Evolutionary conservation across 257 asterid genomes (phyloP), one percentile per base, ranked within the genome.

Genomic region (Plantago elongata): DNA sequence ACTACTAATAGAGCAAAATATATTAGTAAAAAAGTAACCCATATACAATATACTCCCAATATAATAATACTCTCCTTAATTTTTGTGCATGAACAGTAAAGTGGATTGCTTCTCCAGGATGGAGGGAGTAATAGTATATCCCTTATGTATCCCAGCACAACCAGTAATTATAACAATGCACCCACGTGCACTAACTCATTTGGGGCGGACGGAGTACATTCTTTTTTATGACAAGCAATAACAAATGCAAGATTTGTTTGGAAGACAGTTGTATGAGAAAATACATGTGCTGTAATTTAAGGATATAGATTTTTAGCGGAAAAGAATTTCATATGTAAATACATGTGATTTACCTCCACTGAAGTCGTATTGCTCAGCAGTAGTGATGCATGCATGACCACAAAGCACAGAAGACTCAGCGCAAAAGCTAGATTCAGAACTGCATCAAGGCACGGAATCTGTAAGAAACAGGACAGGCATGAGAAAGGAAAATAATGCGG

Each of bases 341-440:
- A 55, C 12, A 63, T 40, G 30, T 16, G 43, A 46, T 68, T 64
- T 64, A 87, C 97, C 96, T 87, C 96, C 7, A 90, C 87, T 10
- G 95, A 84, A 60, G 97, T 81, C 59, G 97, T 87, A 79, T 87
- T 90, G 83, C 93, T 81, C 74, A 77, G 51, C 55, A 90, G 80
- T 65, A 87, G 77, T 45, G 85, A 77, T 55, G 77, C 51, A 65
- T 90, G 95, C 89, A 90, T 78, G 66, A 87, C 73, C 15, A 85
- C 77, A 77, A 87, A 90, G 75, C 97, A 90, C 13, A 87, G 95
- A 75, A 87, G 90, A 72, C 97, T 87, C 75, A 85, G 80, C 15
- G 87, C 81, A 72, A 85, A 90, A 51, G 96, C 96, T 60, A 90
- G 84, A 80, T 90, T 90, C 58, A 85, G 63, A 84, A 90, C 93